Conservation (phyloP, 2,329 filamentous ascomycete species). For the Myrmaecium sp. region DNA sequence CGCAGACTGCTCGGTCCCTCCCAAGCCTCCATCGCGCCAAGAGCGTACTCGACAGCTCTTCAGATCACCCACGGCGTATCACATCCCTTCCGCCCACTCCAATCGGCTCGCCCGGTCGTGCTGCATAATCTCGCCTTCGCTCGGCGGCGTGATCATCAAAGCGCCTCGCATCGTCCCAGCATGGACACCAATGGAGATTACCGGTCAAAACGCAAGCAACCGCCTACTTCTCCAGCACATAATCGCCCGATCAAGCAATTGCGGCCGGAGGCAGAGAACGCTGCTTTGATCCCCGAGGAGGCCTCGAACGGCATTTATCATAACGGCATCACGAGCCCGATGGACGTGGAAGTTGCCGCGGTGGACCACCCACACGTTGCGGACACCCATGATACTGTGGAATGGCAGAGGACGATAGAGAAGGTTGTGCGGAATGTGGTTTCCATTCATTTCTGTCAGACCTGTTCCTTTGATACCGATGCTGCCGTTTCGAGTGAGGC, state of each 20-base stretch:
- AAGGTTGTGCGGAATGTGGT: conserved; percentile 89
- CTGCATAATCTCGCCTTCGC: too few species aligned
- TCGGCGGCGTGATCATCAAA: too few species aligned
- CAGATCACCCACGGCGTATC: too few species aligned
- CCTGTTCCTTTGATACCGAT: conserved; percentile 96
- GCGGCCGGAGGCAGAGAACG: conserved; percentile 27
- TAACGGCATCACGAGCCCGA: too few species aligned
- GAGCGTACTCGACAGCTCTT: too few species aligned
- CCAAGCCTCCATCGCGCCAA: too few species aligned
- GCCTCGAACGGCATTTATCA: conserved; percentile 27
- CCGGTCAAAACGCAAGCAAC: conserved; percentile 38
- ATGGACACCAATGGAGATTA: conserved; percentile 35
- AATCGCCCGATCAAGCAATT: conserved; percentile 40
- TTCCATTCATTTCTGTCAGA: conserved; percentile 98
- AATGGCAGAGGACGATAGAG: conserved; percentile 94
- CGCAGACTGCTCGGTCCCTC: too few species aligned
- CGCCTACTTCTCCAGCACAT: conserved; percentile 25
- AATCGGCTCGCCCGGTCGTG: too few species aligned
- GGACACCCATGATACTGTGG: conserved; percentile 48
- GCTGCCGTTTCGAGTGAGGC: conserved; percentile 84
- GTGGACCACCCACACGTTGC: conserved; percentile 22
- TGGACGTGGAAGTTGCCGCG: conserved; percentile 15
- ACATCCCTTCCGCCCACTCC: too few species aligned
- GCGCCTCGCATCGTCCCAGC: too few species aligned
- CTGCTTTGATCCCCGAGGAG: conserved; percentile 20